Evolutionary conservation across 331 rosid genomes (phyloP).

Genomic region (Acacia pycnantha): DNA sequence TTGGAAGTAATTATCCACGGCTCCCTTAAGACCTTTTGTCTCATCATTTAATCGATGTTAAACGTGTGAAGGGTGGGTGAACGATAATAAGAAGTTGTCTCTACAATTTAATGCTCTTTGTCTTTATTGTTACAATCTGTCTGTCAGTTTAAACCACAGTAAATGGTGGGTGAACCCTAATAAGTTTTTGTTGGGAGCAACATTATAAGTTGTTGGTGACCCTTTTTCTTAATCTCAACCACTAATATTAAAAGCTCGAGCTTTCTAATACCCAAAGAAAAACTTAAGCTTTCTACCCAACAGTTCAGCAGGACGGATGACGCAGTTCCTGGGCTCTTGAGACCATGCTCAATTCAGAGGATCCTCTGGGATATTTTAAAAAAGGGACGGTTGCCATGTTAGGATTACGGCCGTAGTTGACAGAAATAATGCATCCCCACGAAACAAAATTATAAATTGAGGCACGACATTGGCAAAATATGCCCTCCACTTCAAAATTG

Average conservation of each 20-base stretch:
- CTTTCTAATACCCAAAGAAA: no score
- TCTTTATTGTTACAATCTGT: no score
- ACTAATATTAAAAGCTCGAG: no score
- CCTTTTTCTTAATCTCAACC: neutral
- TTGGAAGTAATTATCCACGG: neutral
- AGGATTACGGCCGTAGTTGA: no score
- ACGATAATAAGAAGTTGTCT: no score
- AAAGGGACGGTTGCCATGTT: no score
- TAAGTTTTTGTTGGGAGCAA: neutral
- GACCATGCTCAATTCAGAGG: neutral
- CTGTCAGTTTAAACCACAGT: no score
- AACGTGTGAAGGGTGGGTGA: no score
- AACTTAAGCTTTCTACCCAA: neutral
- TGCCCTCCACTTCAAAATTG: neutral
- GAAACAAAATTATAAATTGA: neutral
- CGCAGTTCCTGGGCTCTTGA: neutral
- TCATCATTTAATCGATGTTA: no score
- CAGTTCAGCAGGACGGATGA: neutral
- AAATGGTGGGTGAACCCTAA: neutral
- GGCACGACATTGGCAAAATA: neutral
- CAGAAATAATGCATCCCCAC: neutral
- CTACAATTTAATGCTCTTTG: no score
- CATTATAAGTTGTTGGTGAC: no score
- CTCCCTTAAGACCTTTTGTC: neutral
- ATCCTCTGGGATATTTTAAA: no score